Evolutionary conservation across 1,139 yeast genomes (phyloP), one percentile per base, ranked within the genome.

Genomic region (Zygoascus sp.): DNA sequence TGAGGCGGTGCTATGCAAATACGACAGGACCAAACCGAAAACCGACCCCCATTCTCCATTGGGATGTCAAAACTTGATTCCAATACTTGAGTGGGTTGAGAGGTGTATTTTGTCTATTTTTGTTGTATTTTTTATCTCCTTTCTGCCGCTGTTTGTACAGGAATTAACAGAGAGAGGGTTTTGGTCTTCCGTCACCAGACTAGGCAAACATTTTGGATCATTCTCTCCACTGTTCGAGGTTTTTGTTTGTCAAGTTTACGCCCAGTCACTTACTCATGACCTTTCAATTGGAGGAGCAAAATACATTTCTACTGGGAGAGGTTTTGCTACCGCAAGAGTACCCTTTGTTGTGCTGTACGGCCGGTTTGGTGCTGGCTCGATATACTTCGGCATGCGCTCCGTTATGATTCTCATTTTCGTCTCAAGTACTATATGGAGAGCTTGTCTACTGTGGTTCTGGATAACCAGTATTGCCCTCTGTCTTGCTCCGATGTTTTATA

Each of bases 211-310:
- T 60, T 69, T 87, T 44, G 59, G 77, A 15, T 86, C 95, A 0
- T 63, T 87, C 47, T 83, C 96, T 0, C 95, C 96, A 4, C 65
- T 87, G 13, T 88, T 88, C 66, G 96, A 88, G 60, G 92, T 88
- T 0, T 87, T 88, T 65, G 90, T 84, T 1, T 85, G 96, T 60
- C 94, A 85, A 57, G 79, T 86, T 1, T 88, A 88, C 63, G 82
- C 95, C 0, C 78, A 78, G 51, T 75, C 95, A 0, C 70, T 88
- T 53, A 66, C 77, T 25, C 78, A 77, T 42, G 89, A 87, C 62
- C 67, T 88, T 32, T 74, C 83, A 0, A 75, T 83, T 61, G 96
- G 96, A 0, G 94, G 94, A 30, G 96, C 96, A 0, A 73, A 74
- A 54, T 88, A 88, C 59, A 81, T 88, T 46, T 77, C 94, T 1